phyloP scores from a whole-genome alignment of 2,329 filamentous ascomycete species.

The Verticillium nubilum region DNA sequence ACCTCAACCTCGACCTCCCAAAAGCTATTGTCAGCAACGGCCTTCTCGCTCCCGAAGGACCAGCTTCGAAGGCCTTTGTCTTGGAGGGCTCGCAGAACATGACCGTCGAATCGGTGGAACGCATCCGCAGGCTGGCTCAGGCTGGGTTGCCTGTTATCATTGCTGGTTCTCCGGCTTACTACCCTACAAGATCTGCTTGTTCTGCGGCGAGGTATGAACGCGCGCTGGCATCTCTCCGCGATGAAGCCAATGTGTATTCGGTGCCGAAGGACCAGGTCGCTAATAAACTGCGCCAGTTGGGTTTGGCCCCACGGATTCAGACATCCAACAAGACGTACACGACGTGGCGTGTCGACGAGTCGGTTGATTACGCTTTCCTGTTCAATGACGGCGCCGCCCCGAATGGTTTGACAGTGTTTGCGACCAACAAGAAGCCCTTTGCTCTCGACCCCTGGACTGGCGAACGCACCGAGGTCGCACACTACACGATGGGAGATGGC shows the following conservation, averaged over 20 bases:
- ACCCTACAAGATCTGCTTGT: neutral
- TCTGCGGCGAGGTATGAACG: neutral
- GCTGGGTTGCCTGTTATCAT: conserved; percentile 38
- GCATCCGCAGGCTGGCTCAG: conserved; percentile 26
- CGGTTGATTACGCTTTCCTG: conserved; percentile 1
- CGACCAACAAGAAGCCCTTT: neutral
- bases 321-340: conserved; percentile 3
- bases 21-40: conserved; percentile 27
- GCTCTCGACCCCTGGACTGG: conserved; percentile 7
- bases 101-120: conserved; percentile 24
- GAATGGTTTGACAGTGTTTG: neutral
- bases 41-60: conserved; percentile 30
- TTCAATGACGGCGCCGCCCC: neutral
- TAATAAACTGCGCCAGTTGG: neutral
- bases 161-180: conserved; percentile 3
- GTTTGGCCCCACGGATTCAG: neutral
- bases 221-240: neutral
- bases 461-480: neutral
- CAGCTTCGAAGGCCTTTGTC: conserved; percentile 36
- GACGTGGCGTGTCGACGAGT: conserved; percentile 1
- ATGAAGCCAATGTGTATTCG: neutral
- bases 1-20: conserved; percentile 34
- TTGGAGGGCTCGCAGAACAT: conserved; percentile 28
- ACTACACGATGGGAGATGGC: neutral
- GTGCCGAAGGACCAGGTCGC: neutral